Percentiles rank a stretch among this genome's conserved stretches.
Conservation (phyloP, 108 stramenopile genomes). For the Schizochytrium sp. region DNA sequence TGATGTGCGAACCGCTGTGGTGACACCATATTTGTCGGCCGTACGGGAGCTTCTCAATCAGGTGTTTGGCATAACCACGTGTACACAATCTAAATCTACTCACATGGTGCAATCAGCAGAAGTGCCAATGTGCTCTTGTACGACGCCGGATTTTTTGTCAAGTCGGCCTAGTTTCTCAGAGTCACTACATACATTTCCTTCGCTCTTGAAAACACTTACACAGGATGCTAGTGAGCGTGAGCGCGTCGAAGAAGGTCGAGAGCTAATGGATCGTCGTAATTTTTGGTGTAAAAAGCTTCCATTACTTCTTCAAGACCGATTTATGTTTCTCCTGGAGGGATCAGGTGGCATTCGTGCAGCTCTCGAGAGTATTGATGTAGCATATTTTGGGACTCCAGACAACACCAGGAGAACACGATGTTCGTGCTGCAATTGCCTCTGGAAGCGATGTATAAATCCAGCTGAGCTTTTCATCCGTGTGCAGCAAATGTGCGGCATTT, state of each 20-base stretch:
- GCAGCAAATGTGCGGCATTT: constrained; percentile 46
- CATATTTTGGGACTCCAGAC: background rate
- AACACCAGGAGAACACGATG: background rate
- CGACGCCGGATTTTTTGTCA: background rate
- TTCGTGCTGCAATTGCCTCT: constrained; percentile 26
- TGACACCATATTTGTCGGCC: background rate
- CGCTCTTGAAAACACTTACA: too few relatives aligned
- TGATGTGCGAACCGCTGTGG: constrained; percentile 25
- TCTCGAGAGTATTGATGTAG: background rate
- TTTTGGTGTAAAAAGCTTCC: constrained; percentile 56
- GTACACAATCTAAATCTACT: background rate
- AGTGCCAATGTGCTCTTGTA: constrained; percentile 5
- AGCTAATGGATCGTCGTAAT: background rate
- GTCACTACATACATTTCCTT: too few relatives aligned
- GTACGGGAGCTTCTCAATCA: constrained; percentile 10
- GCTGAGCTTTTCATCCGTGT: constrained; percentile 33
- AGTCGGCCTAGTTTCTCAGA: background rate
- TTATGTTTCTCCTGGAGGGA: constrained; percentile 1
- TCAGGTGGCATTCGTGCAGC: background rate
- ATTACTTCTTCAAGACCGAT: background rate
- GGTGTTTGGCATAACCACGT: constrained; percentile 21
- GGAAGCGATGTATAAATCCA: background rate
- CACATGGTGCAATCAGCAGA: background rate
- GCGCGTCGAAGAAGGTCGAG: background rate
- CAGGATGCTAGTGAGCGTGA: too few relatives aligned